These are phyloP conservation scores for Penicillium sp. DNA, from an alignment of 2,329 filamentous ascomycete genomes.

Conservation along the genomic window DNA sequence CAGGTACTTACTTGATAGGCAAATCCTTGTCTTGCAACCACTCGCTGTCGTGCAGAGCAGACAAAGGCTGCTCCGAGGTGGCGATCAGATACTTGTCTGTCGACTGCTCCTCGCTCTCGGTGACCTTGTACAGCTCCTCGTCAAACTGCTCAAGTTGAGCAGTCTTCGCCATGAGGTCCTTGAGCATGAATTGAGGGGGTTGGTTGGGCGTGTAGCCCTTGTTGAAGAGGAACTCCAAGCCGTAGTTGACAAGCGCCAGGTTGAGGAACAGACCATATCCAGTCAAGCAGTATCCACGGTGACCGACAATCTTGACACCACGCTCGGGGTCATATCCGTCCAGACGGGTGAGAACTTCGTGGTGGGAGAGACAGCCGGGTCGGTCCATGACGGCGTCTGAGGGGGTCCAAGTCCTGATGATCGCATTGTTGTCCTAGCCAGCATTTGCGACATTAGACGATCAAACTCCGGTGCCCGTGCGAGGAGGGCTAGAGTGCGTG, in stretches of 20 bases:
- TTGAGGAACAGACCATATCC: constrained; percentile 88
- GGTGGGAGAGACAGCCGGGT: constrained; percentile 76
- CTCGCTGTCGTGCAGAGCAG: constrained; percentile 84
- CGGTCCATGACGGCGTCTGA: constrained; percentile 68
- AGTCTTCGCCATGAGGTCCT: constrained; percentile 95
- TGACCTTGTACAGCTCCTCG: constrained; percentile 95
- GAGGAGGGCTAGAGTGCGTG: too few species aligned
- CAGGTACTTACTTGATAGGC: constrained; percentile 64
- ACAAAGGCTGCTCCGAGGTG: constrained; percentile 92
- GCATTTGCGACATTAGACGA: neutral
- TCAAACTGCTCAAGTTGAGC: constrained; percentile 96
- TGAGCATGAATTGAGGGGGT: constrained; percentile 89
- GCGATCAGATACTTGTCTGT: constrained; percentile 81
- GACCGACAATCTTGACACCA: constrained; percentile 88
- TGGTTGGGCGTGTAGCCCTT: constrained; percentile 79
- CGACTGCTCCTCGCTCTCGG: constrained; percentile 72
- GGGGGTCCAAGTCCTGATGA: constrained; percentile 74
- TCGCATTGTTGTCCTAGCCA: constrained; percentile 66
- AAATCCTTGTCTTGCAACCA: constrained; percentile 82
- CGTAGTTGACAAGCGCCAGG: constrained; percentile 91
- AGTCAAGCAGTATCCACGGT: constrained; percentile 87
- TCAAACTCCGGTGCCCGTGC: too few species aligned
- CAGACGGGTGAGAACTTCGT: constrained; percentile 82
- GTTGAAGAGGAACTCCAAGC: constrained; percentile 75
- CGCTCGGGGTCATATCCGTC: constrained; percentile 91